phyloP scores from a whole-genome alignment of 2,329 filamentous ascomycete species.

The Alternaria triticimaculans region DNA sequence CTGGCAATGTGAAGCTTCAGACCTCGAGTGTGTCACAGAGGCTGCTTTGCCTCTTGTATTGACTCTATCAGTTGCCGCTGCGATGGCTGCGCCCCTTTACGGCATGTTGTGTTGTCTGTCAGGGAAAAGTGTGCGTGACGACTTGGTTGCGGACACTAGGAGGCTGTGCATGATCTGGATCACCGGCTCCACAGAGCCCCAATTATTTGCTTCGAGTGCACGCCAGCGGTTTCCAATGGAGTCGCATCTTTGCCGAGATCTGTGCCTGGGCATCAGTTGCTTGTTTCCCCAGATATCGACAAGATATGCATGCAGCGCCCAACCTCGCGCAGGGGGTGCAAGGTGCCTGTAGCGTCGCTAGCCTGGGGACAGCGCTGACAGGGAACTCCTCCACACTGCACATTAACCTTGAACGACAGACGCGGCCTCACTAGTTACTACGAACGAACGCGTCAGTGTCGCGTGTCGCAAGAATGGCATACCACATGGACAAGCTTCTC shows the following conservation, averaged over 20 bases:
- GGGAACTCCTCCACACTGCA: neutral
- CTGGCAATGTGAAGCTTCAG: neutral
- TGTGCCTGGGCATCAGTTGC: constrained; percentile 16
- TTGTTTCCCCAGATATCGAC: constrained; percentile 1
- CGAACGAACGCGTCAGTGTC: neutral
- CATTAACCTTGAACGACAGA: neutral
- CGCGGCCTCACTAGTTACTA: neutral
- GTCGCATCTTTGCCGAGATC: neutral
- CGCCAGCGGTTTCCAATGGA: constrained; percentile 24
- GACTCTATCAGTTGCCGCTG: constrained; percentile 10
- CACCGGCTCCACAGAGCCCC: constrained; percentile 11
- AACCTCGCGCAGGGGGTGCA: neutral
- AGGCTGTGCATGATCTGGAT: constrained; percentile 22
- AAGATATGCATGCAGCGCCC: neutral
- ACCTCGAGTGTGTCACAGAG: constrained; percentile 7
- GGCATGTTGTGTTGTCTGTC: constrained; percentile 5
- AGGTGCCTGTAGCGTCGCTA: neutral
- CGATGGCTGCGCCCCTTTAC: constrained; percentile 18
- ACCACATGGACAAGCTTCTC: neutral
- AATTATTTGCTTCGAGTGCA: constrained; percentile 6
- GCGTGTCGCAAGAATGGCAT: neutral
- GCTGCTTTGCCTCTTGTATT: constrained; percentile 12
- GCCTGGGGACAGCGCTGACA: neutral
- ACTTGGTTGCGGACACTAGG: constrained; percentile 10
- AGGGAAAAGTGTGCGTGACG: constrained; percentile 10